A percentile compares a stretch with the other conserved stretches of the same genome.
Evolutionary conservation across 2,329 filamentous ascomycete genomes (phyloP).

Genomic region (Cryphonectria radicalis): DNA sequence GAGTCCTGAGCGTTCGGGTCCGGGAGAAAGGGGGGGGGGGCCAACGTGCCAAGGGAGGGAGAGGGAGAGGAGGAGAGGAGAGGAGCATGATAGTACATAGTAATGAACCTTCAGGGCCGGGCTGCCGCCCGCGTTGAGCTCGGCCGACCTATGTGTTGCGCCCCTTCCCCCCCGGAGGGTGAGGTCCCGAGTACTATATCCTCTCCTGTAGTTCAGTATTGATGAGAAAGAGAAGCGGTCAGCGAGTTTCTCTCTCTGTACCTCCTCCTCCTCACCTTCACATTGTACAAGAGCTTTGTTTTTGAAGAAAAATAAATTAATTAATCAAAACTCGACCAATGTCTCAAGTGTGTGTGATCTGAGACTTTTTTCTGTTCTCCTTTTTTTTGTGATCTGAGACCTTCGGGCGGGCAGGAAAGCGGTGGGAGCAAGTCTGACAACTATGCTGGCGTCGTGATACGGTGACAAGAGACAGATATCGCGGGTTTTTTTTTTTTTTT

Average conservation of each 20-base stretch:
- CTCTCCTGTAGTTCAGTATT: neutral
- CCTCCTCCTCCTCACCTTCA: conserved; percentile 10
- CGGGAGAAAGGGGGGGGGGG: too few species aligned
- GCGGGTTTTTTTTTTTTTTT: neutral
- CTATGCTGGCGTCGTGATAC: conserved; percentile 4
- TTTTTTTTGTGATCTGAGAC: neutral
- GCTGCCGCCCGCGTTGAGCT: conserved; percentile 17
- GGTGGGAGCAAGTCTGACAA: conserved; percentile 3
- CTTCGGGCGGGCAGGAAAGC: neutral
- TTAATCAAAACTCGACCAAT: neutral
- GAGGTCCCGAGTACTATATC: neutral
- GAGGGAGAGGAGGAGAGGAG: too few species aligned
- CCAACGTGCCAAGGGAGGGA: neutral
- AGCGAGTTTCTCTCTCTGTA: conserved; percentile 5
- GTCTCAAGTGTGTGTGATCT: conserved; percentile 23
- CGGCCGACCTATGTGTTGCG: conserved; percentile 12
- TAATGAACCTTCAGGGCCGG: conserved; percentile 2
- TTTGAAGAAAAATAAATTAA: too few species aligned
- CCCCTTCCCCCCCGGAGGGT: neutral
- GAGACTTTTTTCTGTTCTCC: conserved; percentile 1
- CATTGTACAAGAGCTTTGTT: conserved; percentile 6
- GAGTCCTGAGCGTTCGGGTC: conserved; percentile 12
- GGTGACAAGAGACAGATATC: conserved; percentile 1
- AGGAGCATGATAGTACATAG: neutral
- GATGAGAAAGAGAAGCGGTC: conserved; percentile 22